These are phyloP conservation scores for Tothia fuscella DNA, from an alignment of 2,329 filamentous ascomycete genomes.

Conservation along the genomic window DNA sequence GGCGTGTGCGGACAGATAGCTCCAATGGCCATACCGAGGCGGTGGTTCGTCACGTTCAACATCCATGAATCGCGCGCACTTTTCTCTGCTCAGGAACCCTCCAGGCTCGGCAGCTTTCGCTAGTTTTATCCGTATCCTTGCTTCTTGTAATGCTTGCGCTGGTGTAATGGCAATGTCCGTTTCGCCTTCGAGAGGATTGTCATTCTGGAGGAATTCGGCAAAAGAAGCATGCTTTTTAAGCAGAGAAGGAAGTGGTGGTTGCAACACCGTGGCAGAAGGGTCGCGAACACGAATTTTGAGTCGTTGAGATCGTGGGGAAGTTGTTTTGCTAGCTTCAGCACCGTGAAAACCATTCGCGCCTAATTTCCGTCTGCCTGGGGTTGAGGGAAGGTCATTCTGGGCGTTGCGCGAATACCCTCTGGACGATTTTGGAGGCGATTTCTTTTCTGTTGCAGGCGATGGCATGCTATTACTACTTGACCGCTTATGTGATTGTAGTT, in stretches of 20 bases:
- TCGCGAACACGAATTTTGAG: conserved; percentile 40
- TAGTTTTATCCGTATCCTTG: conserved; percentile 54
- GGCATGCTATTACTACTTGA: not conserved
- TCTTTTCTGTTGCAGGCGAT: not conserved
- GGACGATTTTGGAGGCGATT: not conserved
- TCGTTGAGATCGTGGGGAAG: conserved; percentile 14
- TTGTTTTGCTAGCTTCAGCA: conserved; percentile 1
- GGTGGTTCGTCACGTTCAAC: conserved; percentile 63
- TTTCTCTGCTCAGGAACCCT: conserved; percentile 57
- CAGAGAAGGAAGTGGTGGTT: conserved; percentile 38
- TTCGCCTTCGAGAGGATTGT: conserved; percentile 35
- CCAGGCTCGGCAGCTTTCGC: conserved; percentile 63
- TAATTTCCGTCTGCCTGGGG: not conserved
- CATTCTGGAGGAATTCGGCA: conserved; percentile 51
- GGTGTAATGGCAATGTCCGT: conserved; percentile 24
- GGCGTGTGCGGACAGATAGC: conserved; percentile 72
- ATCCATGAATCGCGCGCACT: conserved; percentile 61
- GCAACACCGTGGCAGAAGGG: conserved; percentile 37
- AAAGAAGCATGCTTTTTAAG: conserved; percentile 39
- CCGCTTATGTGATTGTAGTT: not conserved
- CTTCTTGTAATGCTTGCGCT: conserved; percentile 44
- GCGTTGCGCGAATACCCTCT: not conserved
- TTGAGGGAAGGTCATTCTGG: not conserved
- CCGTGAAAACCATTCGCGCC: not conserved
- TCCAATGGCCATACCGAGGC: conserved; percentile 72